A percentile compares a stretch with the other conserved stretches of the same genome.
These are phyloP conservation scores for Camellia lanceoleosa DNA, from an alignment of 148 eudicot genomes.

Conservation along the genomic window DNA sequence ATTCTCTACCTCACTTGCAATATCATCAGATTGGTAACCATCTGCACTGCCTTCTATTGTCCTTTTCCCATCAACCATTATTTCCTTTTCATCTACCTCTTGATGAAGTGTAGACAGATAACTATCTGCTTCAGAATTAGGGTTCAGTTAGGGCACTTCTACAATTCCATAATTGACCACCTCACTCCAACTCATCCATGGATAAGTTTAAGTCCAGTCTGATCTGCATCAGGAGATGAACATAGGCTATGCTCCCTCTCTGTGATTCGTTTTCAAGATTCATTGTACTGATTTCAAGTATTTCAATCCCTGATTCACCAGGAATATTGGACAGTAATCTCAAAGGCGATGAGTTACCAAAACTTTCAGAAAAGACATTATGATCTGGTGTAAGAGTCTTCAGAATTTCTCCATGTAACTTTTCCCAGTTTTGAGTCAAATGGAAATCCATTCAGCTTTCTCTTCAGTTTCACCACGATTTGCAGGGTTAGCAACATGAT, in stretches of 20 bases:
- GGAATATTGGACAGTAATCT: slow-evolving; percentile 27
- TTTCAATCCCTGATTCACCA: slow-evolving; percentile 49
- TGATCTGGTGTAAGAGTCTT: slow-evolving; percentile 57
- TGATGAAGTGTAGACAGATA: slow-evolving; percentile 18
- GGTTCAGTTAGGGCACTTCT: slow-evolving; percentile 18
- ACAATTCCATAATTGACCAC: slow-evolving; percentile 20
- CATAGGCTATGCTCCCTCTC: slow-evolving; percentile 34
- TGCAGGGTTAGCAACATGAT: slow-evolving; percentile 62
- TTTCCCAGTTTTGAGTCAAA: slow-evolving; percentile 51
- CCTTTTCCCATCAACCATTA: slow-evolving; percentile 38
- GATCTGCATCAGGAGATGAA: slow-evolving; percentile 39
- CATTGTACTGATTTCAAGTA: slow-evolving; percentile 41
- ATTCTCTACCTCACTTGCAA: slow-evolving; percentile 76
- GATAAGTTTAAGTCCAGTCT: slow-evolving; percentile 31
- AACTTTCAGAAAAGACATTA: slow-evolving; percentile 49
- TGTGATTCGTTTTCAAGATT: slow-evolving; percentile 43
- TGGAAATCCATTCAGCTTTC: slow-evolving; percentile 72
- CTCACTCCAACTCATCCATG: slow-evolving; percentile 30
- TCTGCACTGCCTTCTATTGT: slow-evolving; percentile 36
- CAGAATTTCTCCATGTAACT: slow-evolving; percentile 88
- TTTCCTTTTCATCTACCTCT: slow-evolving; percentile 38
- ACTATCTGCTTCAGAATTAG: slow-evolving; percentile 22
- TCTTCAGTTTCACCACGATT: slow-evolving; percentile 81
- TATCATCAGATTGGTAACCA: slow-evolving; percentile 54
- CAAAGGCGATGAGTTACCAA: slow-evolving; percentile 37